Percentiles rank a stretch among this genome's conserved stretches.
Conservation (phyloP, 2,329 filamentous ascomycete genomes). For the Aspergillus sojae region DNA sequence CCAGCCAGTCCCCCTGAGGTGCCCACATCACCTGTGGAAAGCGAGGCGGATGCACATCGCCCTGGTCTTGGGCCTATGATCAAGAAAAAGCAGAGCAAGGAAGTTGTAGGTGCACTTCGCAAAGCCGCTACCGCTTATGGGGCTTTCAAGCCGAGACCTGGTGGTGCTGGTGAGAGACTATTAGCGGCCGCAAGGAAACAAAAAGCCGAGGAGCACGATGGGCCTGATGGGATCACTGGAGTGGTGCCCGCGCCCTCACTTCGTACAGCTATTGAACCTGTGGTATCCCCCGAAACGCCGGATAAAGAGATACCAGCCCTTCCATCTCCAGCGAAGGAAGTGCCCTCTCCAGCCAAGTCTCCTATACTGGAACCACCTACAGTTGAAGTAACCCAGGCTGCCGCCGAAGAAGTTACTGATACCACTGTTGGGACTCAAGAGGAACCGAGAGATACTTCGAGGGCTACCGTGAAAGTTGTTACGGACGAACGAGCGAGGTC, state of each 20-base stretch:
- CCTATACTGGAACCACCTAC: conserved; percentile 33
- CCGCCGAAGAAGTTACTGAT: conserved; percentile 32
- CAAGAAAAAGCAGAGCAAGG: conserved; percentile 72
- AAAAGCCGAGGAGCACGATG: conserved; percentile 58
- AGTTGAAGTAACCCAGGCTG: conserved; percentile 42
- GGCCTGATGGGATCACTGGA: conserved; percentile 84
- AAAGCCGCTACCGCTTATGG: conserved; percentile 74
- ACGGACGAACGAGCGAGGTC: conserved; percentile 34
- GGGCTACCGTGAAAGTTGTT: conserved; percentile 23
- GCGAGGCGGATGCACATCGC: conserved; percentile 58
- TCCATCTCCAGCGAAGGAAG: conserved; percentile 19
- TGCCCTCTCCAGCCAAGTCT: conserved; percentile 15
- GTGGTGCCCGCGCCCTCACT: conserved; percentile 77
- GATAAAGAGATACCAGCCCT: conserved; percentile 32
- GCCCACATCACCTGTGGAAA: conserved; percentile 38
- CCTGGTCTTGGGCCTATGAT: conserved; percentile 91
- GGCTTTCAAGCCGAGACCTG: conserved; percentile 83
- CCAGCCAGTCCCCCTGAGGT: conserved; percentile 18
- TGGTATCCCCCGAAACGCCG: conserved; percentile 31
- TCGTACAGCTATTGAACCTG: conserved; percentile 43
- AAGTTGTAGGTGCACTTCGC: conserved; percentile 75
- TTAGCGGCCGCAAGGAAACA: conserved; percentile 59
- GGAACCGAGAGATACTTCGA: conserved; percentile 26
- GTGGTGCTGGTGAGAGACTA: conserved; percentile 81
- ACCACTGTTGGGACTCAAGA: conserved; percentile 25